These are phyloP conservation scores for Pseudogymnoascus sp. DNA, from an alignment of 2,329 filamentous ascomycete species.

Conservation along the genomic window DNA sequence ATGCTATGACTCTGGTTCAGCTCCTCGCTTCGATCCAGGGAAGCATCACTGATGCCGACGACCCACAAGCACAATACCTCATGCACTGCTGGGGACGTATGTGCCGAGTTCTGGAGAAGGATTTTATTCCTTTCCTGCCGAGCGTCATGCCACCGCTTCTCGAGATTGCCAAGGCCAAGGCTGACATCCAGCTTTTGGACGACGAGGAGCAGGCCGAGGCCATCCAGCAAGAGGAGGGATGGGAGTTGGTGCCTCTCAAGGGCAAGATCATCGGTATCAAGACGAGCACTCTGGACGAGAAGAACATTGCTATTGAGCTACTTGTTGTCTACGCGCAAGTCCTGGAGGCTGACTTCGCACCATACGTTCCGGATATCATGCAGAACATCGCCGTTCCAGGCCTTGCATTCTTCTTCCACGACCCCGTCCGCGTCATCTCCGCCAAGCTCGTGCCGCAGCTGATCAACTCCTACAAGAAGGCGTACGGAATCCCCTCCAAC, in stretches of 20 bases:
- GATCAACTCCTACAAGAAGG: slow-evolving; percentile 87
- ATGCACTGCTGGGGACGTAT: slow-evolving; percentile 99
- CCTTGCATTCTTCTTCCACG: slow-evolving; percentile 97
- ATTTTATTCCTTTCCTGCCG: slow-evolving; percentile 87
- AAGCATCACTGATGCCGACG: slow-evolving; percentile 80
- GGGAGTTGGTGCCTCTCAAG: slow-evolving; percentile 94
- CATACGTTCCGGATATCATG: slow-evolving; percentile 88
- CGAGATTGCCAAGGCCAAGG: slow-evolving; percentile 86
- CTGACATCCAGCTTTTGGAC: slow-evolving; percentile 91
- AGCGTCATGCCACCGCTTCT: slow-evolving; percentile 92
- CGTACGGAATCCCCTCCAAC: slow-evolving; percentile 70
- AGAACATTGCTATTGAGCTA: slow-evolving; percentile 98
- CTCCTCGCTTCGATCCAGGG: slow-evolving; percentile 80
- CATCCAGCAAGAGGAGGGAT: slow-evolving; percentile 89
- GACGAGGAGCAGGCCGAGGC: slow-evolving; percentile 91
- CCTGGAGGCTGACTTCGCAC: slow-evolving; percentile 84
- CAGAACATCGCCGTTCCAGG: slow-evolving; percentile 92
- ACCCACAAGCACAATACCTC: slow-evolving; percentile 92
- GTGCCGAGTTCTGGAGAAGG: slow-evolving; percentile 84
- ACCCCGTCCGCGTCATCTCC: slow-evolving; percentile 89
- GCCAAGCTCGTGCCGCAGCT: slow-evolving; percentile 92
- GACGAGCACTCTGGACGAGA: slow-evolving; percentile 93
- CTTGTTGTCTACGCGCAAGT: slow-evolving; percentile 96
- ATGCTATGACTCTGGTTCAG: slow-evolving; percentile 81
- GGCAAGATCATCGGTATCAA: slow-evolving; percentile 98